Evolutionary conservation across 495 filamentous ascomycete species (phyloP), one percentile per base, ranked within the genome.

Genomic region (Penicillium waksmanii): DNA sequence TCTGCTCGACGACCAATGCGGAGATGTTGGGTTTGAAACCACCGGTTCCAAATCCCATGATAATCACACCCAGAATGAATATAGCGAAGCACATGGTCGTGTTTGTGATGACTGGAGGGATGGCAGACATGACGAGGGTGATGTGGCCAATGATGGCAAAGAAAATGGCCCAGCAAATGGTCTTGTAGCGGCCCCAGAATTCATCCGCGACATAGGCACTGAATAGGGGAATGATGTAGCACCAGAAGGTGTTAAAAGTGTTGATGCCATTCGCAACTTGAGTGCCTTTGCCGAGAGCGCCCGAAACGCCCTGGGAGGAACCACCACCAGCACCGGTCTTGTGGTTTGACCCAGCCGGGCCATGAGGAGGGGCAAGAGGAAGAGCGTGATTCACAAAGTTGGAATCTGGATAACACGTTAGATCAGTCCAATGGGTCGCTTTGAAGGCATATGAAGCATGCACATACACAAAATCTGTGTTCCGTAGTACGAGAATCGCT

Each of bases 171-270:
- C 73, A 70, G 57, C 78, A 77, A 72, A 93, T 90, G 21, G 89
- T 91, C 65, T 82, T 85, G 73, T 87, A 88, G 57, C 89, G 86
- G 46, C 89, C 89, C 71, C 83, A 84, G 63, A 85, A 87, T 47
- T 82, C 84, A 73, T 93, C 91, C 51, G 90, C 89, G 53, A 93
- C 65, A 64, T 84, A 91, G 63, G 87, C 88, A 69, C 86, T 84
- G 17, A 89, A 58, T 21, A 91, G 76, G 15, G 91, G 90, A 63
- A 84, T 85, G 15, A 84, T 54, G 66, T 92, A 92, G 54, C 83
- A 82, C 89, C 88, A 91, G 75, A 92, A 90, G 17, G 77, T 70
- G 68, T 89, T 89, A 77, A 91, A 66, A 18, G 66, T 68, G 57
- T 66, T 68, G 42, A 68, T 56, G 18, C 60, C 66, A 19, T 58